phyloP scores from a whole-genome alignment of 1,284 basidiomycete species.

The Puccinia horiana region DNA sequence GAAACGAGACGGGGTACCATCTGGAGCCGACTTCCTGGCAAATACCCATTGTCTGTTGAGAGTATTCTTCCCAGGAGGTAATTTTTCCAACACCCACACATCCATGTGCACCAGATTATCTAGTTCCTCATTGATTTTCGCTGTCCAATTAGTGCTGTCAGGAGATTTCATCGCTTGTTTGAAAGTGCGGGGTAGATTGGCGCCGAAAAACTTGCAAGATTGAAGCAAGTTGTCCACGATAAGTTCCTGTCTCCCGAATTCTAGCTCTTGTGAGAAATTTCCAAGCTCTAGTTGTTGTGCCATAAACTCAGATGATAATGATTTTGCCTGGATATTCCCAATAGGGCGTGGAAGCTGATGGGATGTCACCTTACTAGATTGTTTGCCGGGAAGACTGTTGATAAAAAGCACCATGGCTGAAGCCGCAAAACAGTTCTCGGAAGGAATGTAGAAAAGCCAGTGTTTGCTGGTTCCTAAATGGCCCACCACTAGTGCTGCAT shows the following conservation, averaged over 20 bases:
- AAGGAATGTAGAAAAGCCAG: constrained; percentile 5
- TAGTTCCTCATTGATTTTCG: not conserved
- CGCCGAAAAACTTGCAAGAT: not conserved
- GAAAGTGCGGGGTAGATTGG: not conserved
- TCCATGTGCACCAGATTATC: not conserved
- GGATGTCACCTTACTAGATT: no score
- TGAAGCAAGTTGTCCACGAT: not conserved
- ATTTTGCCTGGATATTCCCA: not conserved
- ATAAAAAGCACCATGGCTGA: not conserved
- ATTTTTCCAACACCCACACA: not conserved
- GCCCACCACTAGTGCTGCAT: not conserved
- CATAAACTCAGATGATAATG: not conserved
- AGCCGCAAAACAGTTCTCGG: not conserved
- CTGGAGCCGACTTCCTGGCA: not conserved
- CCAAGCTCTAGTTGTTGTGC: not conserved
- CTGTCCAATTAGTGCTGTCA: not conserved
- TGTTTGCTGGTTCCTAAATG: not conserved
- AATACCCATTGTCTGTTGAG: not conserved
- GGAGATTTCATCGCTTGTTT: not conserved
- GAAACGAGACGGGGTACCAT: not conserved
- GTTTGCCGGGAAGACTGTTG: not conserved
- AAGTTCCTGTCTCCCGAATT: not conserved
- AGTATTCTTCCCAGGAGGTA: not conserved
- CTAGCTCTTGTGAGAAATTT: not conserved
- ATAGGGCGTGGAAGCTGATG: not conserved